A percentile compares a stretch with the other conserved stretches of the same genome.
Evolutionary conservation across 257 asterid species (phyloP).

Genomic region (Solanum peruvianum): DNA sequence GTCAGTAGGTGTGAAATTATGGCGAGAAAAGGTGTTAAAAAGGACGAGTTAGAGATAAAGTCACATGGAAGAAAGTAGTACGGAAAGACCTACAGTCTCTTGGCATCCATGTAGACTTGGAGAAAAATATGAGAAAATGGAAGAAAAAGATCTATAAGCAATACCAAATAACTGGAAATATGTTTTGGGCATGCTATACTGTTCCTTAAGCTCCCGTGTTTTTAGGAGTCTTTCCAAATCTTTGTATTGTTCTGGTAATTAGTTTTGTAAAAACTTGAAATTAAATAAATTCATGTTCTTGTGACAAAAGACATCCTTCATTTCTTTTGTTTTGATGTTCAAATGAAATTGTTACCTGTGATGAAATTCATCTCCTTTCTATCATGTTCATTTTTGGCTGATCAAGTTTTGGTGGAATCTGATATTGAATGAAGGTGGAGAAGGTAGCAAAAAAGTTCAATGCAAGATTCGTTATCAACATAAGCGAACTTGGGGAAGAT

Average conservation of each 20-base stretch:
- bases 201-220: neutral
- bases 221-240: neutral
- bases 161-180: neutral
- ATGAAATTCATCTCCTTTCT: neutral
- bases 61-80: neutral
- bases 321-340: neutral
- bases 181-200: neutral
- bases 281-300: neutral
- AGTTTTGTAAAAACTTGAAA: neutral
- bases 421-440: constrained; percentile 33
- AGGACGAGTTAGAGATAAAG: neutral
- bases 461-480: constrained; percentile 30
- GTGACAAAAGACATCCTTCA: neutral
- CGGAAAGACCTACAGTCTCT: neutral
- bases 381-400: neutral
- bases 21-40: neutral
- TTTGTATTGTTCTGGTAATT: neutral
- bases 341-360: neutral
- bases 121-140: neutral
- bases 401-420: neutral
- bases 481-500: constrained; percentile 44
- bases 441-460: constrained; percentile 30
- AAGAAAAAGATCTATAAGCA: neutral
- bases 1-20: neutral
- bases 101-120: neutral